A percentile compares a stretch with the other conserved stretches of the same genome.
Conservation (phyloP, 2,329 filamentous ascomycete genomes). For the Xylaria sp. region DNA sequence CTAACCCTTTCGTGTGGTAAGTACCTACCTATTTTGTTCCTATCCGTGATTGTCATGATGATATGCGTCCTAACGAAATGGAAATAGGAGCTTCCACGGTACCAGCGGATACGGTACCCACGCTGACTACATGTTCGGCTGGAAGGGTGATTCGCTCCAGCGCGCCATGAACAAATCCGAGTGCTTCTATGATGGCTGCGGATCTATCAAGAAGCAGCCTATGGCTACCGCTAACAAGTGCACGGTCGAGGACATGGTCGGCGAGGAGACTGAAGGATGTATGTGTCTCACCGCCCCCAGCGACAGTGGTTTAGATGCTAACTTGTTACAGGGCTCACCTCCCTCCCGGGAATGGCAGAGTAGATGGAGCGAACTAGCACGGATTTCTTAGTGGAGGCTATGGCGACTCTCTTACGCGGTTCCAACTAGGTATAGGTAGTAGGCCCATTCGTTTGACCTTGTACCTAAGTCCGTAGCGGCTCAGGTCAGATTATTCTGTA, state of each 20-base stretch:
- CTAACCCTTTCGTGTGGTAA: constrained; percentile 35
- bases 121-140: constrained; percentile 43
- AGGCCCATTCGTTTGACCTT: neutral
- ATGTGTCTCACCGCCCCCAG: neutral
- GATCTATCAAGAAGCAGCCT: constrained; percentile 38
- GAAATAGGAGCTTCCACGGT: constrained; percentile 35
- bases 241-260: constrained; percentile 35
- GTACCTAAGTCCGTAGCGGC: too few relatives aligned
- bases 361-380: neutral
- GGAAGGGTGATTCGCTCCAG: constrained; percentile 38
- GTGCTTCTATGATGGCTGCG: constrained; percentile 44
- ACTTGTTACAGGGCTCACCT: neutral
- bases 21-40: too few relatives aligned
- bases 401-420: neutral
- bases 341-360: neutral
- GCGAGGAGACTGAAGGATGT: constrained; percentile 32
- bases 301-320: neutral
- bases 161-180: constrained; percentile 43
- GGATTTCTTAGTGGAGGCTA: neutral
- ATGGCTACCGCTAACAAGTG: constrained; percentile 37
- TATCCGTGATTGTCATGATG: too few relatives aligned
- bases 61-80: too few relatives aligned
- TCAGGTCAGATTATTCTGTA: too few relatives aligned
- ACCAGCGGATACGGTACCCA: constrained; percentile 38
- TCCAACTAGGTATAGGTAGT: too few relatives aligned